phyloP scores from a whole-genome alignment of 2,329 filamentous ascomycete genomes.

The Pseudopyricularia cyperi region DNA sequence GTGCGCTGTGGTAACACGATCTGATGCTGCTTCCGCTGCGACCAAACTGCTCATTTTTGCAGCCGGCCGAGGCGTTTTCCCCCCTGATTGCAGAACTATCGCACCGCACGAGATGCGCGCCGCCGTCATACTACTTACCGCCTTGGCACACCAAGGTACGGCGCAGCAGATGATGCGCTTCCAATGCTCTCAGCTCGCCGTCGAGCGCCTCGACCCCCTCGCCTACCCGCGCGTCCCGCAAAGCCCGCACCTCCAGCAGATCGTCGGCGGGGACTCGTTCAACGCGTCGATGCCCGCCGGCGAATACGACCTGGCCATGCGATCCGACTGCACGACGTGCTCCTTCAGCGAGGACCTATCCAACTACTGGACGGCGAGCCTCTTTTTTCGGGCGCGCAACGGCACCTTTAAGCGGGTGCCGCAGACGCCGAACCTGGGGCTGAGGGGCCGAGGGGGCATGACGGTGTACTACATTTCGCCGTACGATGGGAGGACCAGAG shows the following conservation, averaged over 20 bases:
- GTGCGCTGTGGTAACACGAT: too few species aligned
- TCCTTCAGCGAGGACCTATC: slow-evolving; percentile 21
- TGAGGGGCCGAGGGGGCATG: slow-evolving; percentile 9
- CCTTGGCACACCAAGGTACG: background rate
- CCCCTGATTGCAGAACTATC: too few species aligned
- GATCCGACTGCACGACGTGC: slow-evolving; percentile 15
- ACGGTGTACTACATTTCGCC: slow-evolving; percentile 28
- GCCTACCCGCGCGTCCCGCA: slow-evolving; percentile 21
- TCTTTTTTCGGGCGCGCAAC: slow-evolving; percentile 16
- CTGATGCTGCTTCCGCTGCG: too few species aligned
- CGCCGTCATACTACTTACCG: background rate
- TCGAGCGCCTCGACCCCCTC: slow-evolving; percentile 13
- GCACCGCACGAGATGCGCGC: background rate
- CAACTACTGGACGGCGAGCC: slow-evolving; percentile 22
- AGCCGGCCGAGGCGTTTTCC: too few species aligned
- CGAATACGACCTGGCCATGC: slow-evolving; percentile 10
- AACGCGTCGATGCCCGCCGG: slow-evolving; percentile 18
- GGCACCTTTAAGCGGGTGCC: slow-evolving; percentile 15
- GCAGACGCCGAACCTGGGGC: slow-evolving; percentile 2
- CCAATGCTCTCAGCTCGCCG: slow-evolving; percentile 11
- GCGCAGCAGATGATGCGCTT: slow-evolving; percentile 12
- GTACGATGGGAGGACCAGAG: slow-evolving; percentile 21
- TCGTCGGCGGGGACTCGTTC: slow-evolving; percentile 27
- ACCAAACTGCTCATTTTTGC: too few species aligned
- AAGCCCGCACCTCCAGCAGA: slow-evolving; percentile 23